Percentiles rank a stretch among this genome's conserved stretches.
phyloP scores from a whole-genome alignment of 2,329 filamentous ascomycete species.

The Diaporthe nobilis region DNA sequence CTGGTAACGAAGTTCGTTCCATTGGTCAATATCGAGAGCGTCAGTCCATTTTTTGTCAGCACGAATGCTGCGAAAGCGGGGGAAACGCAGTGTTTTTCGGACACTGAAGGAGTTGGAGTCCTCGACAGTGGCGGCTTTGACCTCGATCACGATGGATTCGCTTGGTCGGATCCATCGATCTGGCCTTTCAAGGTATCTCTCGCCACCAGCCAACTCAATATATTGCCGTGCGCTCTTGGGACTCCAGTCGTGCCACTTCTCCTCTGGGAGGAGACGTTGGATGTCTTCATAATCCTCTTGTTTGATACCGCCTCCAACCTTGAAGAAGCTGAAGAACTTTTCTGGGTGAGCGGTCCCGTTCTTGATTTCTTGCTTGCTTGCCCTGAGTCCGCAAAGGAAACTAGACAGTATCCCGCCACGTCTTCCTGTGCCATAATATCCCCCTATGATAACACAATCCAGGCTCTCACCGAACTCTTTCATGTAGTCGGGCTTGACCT shows the following conservation, averaged over 20 bases:
- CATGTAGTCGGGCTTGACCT: constrained; percentile 99
- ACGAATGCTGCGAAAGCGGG: constrained; percentile 85
- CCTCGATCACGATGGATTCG: constrained; percentile 88
- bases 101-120: constrained; percentile 83
- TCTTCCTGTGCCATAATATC: constrained; percentile 90
- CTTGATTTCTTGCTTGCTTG: constrained; percentile 76
- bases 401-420: constrained; percentile 87
- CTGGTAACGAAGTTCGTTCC: constrained; percentile 77
- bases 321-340: constrained; percentile 95
- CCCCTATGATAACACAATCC: constrained; percentile 90
- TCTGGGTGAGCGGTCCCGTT: constrained; percentile 70
- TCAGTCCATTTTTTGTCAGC: constrained; percentile 88
- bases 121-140: constrained; percentile 87
- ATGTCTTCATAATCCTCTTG: constrained; percentile 88
- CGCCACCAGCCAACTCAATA: constrained; percentile 85
- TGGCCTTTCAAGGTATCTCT: constrained; percentile 78
- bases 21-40: constrained; percentile 83
- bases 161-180: constrained; percentile 94
- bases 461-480: constrained; percentile 93
- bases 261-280: constrained; percentile 81
- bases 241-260: constrained; percentile 93
- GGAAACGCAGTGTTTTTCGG: constrained; percentile 87
- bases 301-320: constrained; percentile 94
- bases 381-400: constrained; percentile 90
- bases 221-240: constrained; percentile 80